These are phyloP conservation scores for Globisporangium okanoganense DNA, from an alignment of 352 stramenopile genomes.

Conservation along the genomic window DNA sequence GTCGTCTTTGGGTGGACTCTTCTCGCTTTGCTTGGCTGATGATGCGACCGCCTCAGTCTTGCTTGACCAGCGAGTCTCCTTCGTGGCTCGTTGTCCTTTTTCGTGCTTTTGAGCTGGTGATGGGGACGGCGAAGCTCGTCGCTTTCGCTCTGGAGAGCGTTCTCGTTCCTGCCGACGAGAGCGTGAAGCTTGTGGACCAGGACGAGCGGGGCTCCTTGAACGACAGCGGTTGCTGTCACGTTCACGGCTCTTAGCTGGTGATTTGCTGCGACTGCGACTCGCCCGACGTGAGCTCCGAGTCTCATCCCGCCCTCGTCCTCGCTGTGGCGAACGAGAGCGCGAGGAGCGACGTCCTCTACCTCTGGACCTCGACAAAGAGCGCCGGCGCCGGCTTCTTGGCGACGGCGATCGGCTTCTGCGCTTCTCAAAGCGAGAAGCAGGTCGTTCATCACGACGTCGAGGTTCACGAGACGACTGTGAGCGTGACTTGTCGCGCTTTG, in stretches of 20 bases:
- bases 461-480: background rate
- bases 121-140: background rate
- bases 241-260: background rate
- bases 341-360: background rate
- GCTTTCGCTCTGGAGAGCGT: conserved; percentile 1
- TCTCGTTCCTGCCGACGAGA: background rate
- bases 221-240: conserved; percentile 2
- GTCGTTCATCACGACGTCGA: background rate
- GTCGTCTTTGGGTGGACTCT: background rate
- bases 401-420: conserved; percentile 3
- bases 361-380: conserved; percentile 25
- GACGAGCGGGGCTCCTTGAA: conserved; percentile 9
- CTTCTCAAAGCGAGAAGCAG: background rate
- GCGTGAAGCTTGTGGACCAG: background rate
- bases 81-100: background rate
- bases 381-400: conserved; percentile 9
- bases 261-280: conserved; percentile 3
- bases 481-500: background rate
- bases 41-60: background rate
- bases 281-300: background rate
- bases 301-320: background rate
- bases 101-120: background rate
- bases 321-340: conserved; percentile 6
- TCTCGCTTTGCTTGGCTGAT: background rate
- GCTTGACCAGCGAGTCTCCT: background rate